These are phyloP conservation scores for Cyberlindnera maritima DNA, from an alignment of 805 yeast genomes.

Conservation along the genomic window DNA sequence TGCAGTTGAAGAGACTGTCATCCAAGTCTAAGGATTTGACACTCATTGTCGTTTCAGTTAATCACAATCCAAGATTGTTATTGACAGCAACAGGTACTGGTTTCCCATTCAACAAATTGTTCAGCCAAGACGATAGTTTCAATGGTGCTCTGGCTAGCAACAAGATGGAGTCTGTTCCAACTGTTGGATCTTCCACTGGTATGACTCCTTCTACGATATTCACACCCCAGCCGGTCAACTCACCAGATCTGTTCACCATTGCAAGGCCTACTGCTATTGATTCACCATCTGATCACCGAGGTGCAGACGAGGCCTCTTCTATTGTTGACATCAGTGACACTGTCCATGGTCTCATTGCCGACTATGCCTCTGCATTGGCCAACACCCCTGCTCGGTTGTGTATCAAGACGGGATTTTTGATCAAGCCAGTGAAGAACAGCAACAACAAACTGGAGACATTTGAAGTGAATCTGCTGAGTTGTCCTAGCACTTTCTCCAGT, in stretches of 20 bases:
- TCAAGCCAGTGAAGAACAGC: slow-evolving; percentile 37
- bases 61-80: slow-evolving; percentile 49
- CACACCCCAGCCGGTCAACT: slow-evolving; percentile 27
- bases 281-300: slow-evolving; percentile 18
- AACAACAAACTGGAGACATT: slow-evolving; percentile 37
- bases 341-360: slow-evolving; percentile 56
- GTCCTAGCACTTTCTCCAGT: slow-evolving; percentile 64
- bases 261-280: slow-evolving; percentile 13
- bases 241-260: slow-evolving; percentile 27
- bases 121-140: slow-evolving; percentile 25
- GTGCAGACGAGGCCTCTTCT: slow-evolving; percentile 17
- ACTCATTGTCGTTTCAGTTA: slow-evolving; percentile 68
- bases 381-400: slow-evolving; percentile 71
- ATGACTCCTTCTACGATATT: slow-evolving; percentile 27
- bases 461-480: slow-evolving; percentile 69
- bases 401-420: slow-evolving; percentile 65
- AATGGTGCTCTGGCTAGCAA: slow-evolving; percentile 1
- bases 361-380: slow-evolving; percentile 60
- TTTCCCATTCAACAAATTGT: slow-evolving; percentile 33
- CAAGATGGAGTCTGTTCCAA: slow-evolving; percentile 22
- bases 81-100: slow-evolving; percentile 33
- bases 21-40: slow-evolving; percentile 53
- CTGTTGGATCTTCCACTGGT: slow-evolving; percentile 28
- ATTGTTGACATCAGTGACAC: slow-evolving; percentile 51
- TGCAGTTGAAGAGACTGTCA: slow-evolving; percentile 75